phyloP scores from a whole-genome alignment of 2,329 filamentous ascomycete species.

The Scortechinia acanthostroma region DNA sequence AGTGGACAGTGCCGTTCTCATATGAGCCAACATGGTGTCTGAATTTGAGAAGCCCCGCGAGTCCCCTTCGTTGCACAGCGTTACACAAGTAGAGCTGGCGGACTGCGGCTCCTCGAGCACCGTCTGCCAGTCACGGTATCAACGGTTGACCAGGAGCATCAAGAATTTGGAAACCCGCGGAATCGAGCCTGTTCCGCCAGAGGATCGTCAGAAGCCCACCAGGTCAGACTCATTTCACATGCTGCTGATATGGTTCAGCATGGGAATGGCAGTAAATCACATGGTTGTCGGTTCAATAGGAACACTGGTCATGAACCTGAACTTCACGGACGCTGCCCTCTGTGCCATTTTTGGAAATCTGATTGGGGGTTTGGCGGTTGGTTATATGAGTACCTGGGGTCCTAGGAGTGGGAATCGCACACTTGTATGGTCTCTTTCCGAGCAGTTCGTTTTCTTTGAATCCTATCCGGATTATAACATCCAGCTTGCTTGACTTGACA shows the following conservation, averaged over 20 bases:
- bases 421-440: constrained; percentile 22
- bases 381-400: constrained; percentile 30
- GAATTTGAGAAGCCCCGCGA: no score
- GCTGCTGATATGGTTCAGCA: constrained; percentile 8
- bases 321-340: constrained; percentile 26
- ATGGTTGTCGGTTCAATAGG: constrained; percentile 29
- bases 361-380: constrained; percentile 19
- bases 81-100: no score
- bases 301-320: constrained; percentile 24
- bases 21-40: no score
- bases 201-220: constrained; percentile 4
- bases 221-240: constrained; percentile 6
- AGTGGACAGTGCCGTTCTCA: no score
- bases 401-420: constrained; percentile 29
- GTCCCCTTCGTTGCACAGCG: no score
- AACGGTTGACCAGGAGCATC: background rate
- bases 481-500: no score
- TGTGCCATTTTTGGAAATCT: constrained; percentile 25
- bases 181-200: background rate
- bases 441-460: background rate
- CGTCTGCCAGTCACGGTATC: background rate
- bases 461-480: no score
- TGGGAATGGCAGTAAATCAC: constrained; percentile 18
- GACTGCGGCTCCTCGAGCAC: background rate
- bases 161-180: background rate